Evolutionary conservation across 331 rosid genomes (phyloP).

Genomic region (Phaseolus coccineus): DNA sequence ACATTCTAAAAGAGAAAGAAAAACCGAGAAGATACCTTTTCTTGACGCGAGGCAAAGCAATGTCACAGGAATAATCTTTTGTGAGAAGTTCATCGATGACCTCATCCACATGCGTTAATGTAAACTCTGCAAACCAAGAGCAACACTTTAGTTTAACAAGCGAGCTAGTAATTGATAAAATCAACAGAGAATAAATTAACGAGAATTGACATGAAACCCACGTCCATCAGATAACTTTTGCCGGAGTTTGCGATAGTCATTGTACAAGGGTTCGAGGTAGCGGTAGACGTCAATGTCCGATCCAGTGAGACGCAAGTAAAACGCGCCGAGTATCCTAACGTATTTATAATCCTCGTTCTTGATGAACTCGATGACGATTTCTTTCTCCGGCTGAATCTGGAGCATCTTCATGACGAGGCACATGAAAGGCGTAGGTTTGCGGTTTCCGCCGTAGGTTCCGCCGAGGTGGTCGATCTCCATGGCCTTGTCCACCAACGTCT

Average conservation of each 20-base stretch:
- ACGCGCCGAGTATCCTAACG: slow-evolving; percentile 95
- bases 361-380: slow-evolving; percentile 93
- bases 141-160: slow-evolving; percentile 10
- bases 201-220: slow-evolving; percentile 46
- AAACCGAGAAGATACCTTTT: slow-evolving; percentile 56
- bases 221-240: slow-evolving; percentile 79
- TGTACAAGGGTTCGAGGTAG: slow-evolving; percentile 89
- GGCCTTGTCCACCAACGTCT: slow-evolving; percentile 94
- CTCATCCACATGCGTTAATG: slow-evolving; percentile 95
- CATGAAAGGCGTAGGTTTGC: slow-evolving; percentile 95
- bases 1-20: neutral
- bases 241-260: slow-evolving; percentile 85
- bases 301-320: slow-evolving; percentile 92
- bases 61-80: slow-evolving; percentile 87
- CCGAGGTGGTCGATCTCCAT: slow-evolving; percentile 98
- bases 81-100: slow-evolving; percentile 95
- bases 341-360: slow-evolving; percentile 97
- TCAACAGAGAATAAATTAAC: neutral
- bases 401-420: slow-evolving; percentile 98
- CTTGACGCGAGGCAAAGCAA: slow-evolving; percentile 94
- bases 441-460: slow-evolving; percentile 91
- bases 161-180: neutral
- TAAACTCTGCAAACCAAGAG: slow-evolving; percentile 58
- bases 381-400: slow-evolving; percentile 99
- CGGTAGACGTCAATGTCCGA: slow-evolving; percentile 84